Conservation (phyloP, 2,329 filamentous ascomycete genomes). For the Beauveria brongniartii region DNA sequence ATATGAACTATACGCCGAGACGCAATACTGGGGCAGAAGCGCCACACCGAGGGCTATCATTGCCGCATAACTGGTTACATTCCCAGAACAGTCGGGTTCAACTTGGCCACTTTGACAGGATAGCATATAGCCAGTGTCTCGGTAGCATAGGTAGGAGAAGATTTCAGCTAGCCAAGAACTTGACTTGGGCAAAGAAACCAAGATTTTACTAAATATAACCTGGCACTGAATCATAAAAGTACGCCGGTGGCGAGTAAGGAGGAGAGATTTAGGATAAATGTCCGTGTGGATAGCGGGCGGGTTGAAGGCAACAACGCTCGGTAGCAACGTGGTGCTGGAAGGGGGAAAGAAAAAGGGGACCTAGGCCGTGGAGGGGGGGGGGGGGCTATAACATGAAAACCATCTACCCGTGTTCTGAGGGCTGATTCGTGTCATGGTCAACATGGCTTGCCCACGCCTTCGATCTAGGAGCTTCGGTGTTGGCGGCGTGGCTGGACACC, state of each 20-base stretch:
- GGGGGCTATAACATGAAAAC: background rate
- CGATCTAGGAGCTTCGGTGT: background rate
- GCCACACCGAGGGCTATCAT: conserved; percentile 4
- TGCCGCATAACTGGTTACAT: background rate
- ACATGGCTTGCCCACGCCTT: background rate
- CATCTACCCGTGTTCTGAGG: too few species aligned
- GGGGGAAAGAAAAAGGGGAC: background rate
- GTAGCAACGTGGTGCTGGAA: conserved; percentile 8
- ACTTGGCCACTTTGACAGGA: background rate
- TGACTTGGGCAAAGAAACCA: background rate
- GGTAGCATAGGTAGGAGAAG: background rate
- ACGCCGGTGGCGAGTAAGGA: background rate
- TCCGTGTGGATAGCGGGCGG: background rate
- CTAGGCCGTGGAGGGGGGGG: background rate
- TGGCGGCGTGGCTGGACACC: background rate
- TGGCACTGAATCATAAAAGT: background rate
- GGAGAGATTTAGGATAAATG: background rate
- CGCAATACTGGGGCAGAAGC: conserved; percentile 9
- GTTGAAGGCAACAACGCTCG: background rate
- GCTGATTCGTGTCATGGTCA: background rate
- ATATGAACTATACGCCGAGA: conserved; percentile 10
- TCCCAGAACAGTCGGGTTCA: conserved; percentile 4
- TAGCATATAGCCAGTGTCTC: background rate
- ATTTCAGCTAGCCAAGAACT: background rate
- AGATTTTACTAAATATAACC: background rate